Evolutionary conservation across 73 alveolate genomes (phyloP).

Genomic region (Blepharisma stoltei): DNA sequence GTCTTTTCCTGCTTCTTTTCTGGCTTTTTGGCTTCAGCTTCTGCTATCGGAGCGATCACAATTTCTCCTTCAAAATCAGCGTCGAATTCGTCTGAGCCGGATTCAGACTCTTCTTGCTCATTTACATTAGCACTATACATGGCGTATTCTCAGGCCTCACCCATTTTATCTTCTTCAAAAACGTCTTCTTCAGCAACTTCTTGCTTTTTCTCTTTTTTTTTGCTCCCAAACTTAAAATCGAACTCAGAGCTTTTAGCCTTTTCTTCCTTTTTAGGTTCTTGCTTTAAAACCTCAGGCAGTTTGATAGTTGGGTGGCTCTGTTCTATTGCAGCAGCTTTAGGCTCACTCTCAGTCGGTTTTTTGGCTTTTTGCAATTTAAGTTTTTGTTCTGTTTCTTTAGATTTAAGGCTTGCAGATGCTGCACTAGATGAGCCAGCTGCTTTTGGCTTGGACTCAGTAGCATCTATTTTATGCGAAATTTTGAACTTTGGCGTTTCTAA

Average conservation of each 20-base stretch:
- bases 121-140: conserved; percentile 18
- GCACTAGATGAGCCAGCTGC: background rate
- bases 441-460: background rate
- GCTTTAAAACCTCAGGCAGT: background rate
- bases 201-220: background rate
- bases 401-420: background rate
- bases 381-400: background rate
- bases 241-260: no score
- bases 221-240: no score
- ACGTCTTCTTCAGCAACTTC: background rate
- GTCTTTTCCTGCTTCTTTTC: background rate
- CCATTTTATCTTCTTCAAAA: conserved; percentile 20
- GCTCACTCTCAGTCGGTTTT: background rate
- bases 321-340: background rate
- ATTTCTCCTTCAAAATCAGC: background rate
- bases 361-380: background rate
- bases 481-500: background rate
- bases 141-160: conserved; percentile 22
- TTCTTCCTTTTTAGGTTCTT: background rate
- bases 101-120: conserved; percentile 13
- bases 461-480: background rate
- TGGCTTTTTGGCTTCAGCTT: background rate
- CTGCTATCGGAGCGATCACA: background rate
- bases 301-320: no score
- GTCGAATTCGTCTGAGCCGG: conserved; percentile 3